Evolutionary conservation across 176 grass and related monocot genomes (phyloP), one percentile per base, ranked within the genome.

Genomic region (Triticum monococcum): DNA sequence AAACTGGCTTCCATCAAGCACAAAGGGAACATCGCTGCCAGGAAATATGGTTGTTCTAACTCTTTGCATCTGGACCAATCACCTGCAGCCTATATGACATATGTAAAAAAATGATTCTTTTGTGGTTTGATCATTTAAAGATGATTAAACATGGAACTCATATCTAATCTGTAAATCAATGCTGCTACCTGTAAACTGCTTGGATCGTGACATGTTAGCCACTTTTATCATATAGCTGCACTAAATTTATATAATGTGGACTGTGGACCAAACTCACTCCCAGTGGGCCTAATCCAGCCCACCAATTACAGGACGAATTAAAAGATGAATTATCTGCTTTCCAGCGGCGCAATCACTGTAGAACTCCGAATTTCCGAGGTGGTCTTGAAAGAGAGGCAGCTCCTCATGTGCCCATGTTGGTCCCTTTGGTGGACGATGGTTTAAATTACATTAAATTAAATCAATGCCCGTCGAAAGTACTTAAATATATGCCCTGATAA

Each of bases 151-250:
- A 77, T 43, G 31, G 1, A 23, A 72, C 46, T 62, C 14, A 18
- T 74, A 69, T 80, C 37, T 24, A 46, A 31, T 86, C 48, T 71
- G 78, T 13, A 46, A 23, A 78, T 73, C 78, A 90, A 86, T 64
- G 79, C 72, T 86, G 52, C 72, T 64, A 78, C 63, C 61, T 63
- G 73, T 71, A 78, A 83, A 66, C 56, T 65, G 54, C 68, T 83
- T 20, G 8, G 52, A 90, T 72, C 38, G 64, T 20, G 64, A 83
- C 79, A 54, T 41, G 16, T 63, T 64, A 86, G 64, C 38, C 23
- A 78, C 64, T 86, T 13, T 43, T 54, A 17, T 8, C 71, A 9
- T 56, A 45, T 45, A 54, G 9, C 59, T 83, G 79, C 65, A 65
- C 40, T 76, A 48, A 77, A 48, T 79, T 84, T 36, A 45, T 88